Evolutionary conservation across 1,139 yeast genomes (phyloP), one percentile per base, ranked within the genome.

Genomic region (Wickerhamiella infanticola): DNA sequence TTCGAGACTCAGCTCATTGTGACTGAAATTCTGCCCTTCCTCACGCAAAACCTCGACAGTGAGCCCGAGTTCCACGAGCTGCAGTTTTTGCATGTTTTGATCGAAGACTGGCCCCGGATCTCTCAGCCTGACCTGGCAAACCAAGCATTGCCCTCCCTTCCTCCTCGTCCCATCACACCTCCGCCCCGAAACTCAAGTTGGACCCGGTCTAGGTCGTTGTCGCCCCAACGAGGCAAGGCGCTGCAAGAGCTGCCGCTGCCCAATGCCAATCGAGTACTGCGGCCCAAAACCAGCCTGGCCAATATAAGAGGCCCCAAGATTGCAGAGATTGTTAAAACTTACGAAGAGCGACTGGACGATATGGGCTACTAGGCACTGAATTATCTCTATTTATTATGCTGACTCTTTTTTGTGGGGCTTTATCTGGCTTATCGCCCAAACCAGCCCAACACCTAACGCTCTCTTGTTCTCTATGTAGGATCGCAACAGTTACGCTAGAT

Each of bases 271-370:
- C 42, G 42, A 31, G 26, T 13, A 11, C 31, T 36, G 24, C 42
- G 11, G 37, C 29, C 27, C 18, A 33, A 24, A 31, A 37, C 42
- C 23, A 33, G 24, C 38, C 8, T 35, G 38, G 31, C 29, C 5
- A 25, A 25, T 9, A 33, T 33, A 18, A 37, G 38, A 24, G 31
- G 42, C 11, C 11, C 11, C 11, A 45, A 44, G 23, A 47, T 50
- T 24, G 49, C 50, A 11, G 50, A 50, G 41, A 48, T 50, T 40
- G 40, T 50, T 29, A 41, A 39, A 8, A 33, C 45, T 3, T 50
- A 47, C 44, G 52, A 50, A 31, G 51, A 50, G 11, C 24, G 41
- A 3, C 41, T 39, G 7, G 41, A 39, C 26, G 23, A 29, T 11
- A 29, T 29, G 33, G 33, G 11, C 2, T 18, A 18, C 18, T 18